Percentiles rank a stretch among this genome's conserved stretches.
Evolutionary conservation across 306 rosid genomes (phyloP).

Genomic region (Dryas drummondii): DNA sequence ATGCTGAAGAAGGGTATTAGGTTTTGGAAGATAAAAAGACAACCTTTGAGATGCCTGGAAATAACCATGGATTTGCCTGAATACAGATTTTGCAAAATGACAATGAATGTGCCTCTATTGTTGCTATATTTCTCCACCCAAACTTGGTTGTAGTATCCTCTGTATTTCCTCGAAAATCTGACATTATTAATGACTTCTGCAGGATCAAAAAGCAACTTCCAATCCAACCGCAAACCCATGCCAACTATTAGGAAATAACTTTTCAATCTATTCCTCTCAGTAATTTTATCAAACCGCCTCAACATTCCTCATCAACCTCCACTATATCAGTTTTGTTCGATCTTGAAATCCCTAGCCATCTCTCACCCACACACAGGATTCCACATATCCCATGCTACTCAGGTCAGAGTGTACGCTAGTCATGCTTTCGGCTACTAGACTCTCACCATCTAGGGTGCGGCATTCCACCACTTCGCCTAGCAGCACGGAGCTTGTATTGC

Average conservation of each 20-base stretch:
- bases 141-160: neutral
- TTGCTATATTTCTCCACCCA: neutral
- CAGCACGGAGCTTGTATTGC: constrained; percentile 20
- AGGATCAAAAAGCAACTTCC: neutral
- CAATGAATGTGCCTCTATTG: neutral
- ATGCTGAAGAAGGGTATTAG: neutral
- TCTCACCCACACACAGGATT: no score
- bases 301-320: neutral
- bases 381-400: no score
- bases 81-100: neutral
- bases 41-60: neutral
- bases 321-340: neutral
- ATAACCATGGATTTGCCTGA: neutral
- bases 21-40: neutral
- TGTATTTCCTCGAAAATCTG: neutral
- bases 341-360: neutral
- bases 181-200: neutral
- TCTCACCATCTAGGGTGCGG: constrained; percentile 1
- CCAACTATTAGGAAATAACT: neutral
- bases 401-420: neutral
- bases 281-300: neutral
- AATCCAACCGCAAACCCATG: neutral
- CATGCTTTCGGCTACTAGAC: constrained; percentile 1
- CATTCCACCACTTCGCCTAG: constrained; percentile 11
- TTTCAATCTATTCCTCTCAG: neutral